Evolutionary conservation across 2,329 filamentous ascomycete species (phyloP).

Genomic region (Hymenoscyphus scutula): DNA sequence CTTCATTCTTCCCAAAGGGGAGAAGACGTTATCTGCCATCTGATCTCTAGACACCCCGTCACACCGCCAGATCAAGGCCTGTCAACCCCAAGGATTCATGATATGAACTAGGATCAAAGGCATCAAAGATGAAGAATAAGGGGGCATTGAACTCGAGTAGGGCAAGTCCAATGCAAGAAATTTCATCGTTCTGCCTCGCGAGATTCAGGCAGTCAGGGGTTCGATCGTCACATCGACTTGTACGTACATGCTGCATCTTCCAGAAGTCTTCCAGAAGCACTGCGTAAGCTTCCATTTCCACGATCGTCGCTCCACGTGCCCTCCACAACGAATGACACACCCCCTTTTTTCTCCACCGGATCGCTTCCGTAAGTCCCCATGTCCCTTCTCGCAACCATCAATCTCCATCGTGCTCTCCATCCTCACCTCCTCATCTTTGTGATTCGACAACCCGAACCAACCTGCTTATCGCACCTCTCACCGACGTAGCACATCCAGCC

Average conservation of each 20-base stretch:
- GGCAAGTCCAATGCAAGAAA: background rate
- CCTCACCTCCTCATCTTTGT: background rate
- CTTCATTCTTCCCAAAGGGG: background rate
- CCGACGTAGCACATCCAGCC: background rate
- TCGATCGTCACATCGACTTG: background rate
- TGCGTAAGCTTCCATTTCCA: background rate
- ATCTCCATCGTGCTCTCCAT: background rate
- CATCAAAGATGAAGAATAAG: background rate
- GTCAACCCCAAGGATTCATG: background rate
- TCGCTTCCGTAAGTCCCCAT: background rate
- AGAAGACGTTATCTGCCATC: background rate
- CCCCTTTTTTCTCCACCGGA: background rate
- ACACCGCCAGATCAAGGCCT: background rate
- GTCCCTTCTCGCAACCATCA: background rate
- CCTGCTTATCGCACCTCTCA: slow-evolving; percentile 1
- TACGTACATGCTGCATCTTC: no score
- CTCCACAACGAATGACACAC: background rate
- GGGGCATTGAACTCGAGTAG: background rate
- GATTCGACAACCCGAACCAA: background rate
- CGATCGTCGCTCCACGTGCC: background rate
- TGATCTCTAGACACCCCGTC: background rate
- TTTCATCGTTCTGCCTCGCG: background rate
- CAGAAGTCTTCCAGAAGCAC: background rate
- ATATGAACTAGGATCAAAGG: background rate
- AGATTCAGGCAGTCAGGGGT: background rate